Evolutionary conservation across 768 basidiomycete species (phyloP).

Genomic region (Russula olivacea): DNA sequence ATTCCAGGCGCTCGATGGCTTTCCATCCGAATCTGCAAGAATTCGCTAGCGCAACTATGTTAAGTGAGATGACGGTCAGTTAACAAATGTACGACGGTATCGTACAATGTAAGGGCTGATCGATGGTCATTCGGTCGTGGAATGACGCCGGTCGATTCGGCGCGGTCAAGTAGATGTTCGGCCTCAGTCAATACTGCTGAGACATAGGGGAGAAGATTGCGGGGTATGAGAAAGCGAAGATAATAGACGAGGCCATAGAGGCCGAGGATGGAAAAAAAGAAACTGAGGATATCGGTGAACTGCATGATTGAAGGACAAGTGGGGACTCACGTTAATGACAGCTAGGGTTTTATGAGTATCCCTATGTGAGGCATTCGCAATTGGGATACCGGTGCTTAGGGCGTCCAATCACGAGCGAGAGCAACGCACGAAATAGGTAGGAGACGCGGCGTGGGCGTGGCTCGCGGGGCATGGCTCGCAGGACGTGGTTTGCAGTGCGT

Average conservation of each 20-base stretch:
- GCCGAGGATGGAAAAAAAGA: conserved; percentile 1
- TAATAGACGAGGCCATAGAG: neutral
- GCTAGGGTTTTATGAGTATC: neutral
- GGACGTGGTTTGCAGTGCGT: too few relatives aligned
- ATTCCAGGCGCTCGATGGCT: neutral
- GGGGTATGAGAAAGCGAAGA: neutral
- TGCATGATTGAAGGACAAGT: neutral
- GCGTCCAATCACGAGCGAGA: too few relatives aligned
- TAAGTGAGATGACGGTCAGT: neutral
- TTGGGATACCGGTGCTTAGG: too few relatives aligned
- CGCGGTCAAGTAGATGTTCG: neutral
- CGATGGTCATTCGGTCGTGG: neutral
- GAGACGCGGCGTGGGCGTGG: too few relatives aligned
- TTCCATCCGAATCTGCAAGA: neutral
- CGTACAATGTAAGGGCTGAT: neutral
- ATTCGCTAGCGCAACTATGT: neutral
- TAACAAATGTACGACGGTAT: neutral
- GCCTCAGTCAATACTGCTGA: neutral
- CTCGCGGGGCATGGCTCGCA: too few relatives aligned
- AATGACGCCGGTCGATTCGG: neutral
- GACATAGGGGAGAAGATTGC: neutral
- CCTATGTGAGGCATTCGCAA: too few relatives aligned
- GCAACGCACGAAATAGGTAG: too few relatives aligned
- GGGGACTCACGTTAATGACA: neutral
- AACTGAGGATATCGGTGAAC: neutral